Percentiles rank a stretch among this genome's conserved stretches.
phyloP scores from a whole-genome alignment of 2,329 filamentous ascomycete genomes.

The Monosporascus sp. region DNA sequence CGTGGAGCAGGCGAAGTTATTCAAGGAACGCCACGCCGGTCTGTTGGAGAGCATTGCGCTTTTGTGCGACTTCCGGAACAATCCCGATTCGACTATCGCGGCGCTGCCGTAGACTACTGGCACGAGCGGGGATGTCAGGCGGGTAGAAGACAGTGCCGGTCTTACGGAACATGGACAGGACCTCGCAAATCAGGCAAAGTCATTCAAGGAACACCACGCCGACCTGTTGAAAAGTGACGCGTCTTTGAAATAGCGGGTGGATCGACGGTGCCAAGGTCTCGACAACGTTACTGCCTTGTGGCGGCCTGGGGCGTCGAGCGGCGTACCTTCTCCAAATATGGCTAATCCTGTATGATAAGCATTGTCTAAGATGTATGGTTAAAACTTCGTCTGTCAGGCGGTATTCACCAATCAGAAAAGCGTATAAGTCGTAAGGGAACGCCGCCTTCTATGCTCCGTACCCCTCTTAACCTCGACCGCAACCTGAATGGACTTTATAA shows the following conservation, averaged over 20 bases:
- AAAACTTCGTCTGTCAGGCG: too few relatives aligned
- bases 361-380: too few relatives aligned
- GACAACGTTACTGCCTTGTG: too few relatives aligned
- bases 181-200: background rate
- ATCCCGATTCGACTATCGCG: background rate
- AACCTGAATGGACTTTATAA: too few relatives aligned
- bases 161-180: background rate
- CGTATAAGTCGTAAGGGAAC: too few relatives aligned
- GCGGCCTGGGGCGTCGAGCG: too few relatives aligned
- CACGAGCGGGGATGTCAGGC: background rate
- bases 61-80: background rate
- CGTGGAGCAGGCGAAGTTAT: background rate
- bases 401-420: too few relatives aligned
- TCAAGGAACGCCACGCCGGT: background rate
- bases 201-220: background rate
- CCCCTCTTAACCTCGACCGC: too few relatives aligned
- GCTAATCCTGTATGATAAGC: too few relatives aligned
- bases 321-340: too few relatives aligned
- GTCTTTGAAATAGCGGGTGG: slow-evolving; percentile 24
- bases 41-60: background rate
- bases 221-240: background rate
- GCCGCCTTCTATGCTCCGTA: too few relatives aligned
- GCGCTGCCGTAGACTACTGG: background rate
- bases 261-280: slow-evolving; percentile 28
- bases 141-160: too few relatives aligned